These are phyloP conservation scores for Jacaranda copaia DNA, from an alignment of 257 asterid genomes.

Conservation along the genomic window DNA sequence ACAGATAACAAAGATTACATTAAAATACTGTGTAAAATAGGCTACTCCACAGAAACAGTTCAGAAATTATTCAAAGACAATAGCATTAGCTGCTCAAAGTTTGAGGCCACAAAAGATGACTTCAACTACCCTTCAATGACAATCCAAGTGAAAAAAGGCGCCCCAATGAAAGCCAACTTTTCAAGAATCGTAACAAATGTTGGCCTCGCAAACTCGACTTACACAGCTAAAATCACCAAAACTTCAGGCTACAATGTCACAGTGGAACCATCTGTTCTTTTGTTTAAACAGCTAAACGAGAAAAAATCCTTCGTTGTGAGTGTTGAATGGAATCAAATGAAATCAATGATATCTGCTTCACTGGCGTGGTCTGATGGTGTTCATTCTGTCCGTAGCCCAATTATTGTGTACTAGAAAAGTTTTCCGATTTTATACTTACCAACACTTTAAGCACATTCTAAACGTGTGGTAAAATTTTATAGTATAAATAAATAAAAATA, in stretches of 20 bases:
- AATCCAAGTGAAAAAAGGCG: neutral
- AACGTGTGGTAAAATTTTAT: too few species aligned
- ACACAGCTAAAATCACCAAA: conserved; percentile 33
- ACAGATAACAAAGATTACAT: conserved; percentile 36
- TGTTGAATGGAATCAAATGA: conserved; percentile 20
- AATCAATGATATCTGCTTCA: conserved; percentile 34
- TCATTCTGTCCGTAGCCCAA: conserved; percentile 42
- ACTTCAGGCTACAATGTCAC: conserved; percentile 11
- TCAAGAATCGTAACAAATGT: conserved; percentile 50
- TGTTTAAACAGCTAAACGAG: conserved; percentile 41
- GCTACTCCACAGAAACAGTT: conserved; percentile 17
- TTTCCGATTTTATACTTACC: neutral
- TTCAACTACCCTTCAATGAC: conserved; percentile 53
- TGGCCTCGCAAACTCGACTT: conserved; percentile 45
- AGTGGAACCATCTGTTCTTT: conserved; percentile 38
- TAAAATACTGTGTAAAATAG: conserved; percentile 37
- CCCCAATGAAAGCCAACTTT: conserved; percentile 30
- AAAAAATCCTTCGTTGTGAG: conserved; percentile 41
- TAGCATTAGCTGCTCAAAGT: conserved; percentile 28
- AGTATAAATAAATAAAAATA: too few species aligned
- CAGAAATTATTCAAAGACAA: conserved; percentile 21
- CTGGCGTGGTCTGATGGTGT: conserved; percentile 53
- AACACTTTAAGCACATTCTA: too few species aligned
- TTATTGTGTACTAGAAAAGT: conserved; percentile 32
- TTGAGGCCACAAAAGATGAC: conserved; percentile 21